Conservation (phyloP, 2,329 filamentous ascomycete genomes). For the Lecanosticta acicola region DNA sequence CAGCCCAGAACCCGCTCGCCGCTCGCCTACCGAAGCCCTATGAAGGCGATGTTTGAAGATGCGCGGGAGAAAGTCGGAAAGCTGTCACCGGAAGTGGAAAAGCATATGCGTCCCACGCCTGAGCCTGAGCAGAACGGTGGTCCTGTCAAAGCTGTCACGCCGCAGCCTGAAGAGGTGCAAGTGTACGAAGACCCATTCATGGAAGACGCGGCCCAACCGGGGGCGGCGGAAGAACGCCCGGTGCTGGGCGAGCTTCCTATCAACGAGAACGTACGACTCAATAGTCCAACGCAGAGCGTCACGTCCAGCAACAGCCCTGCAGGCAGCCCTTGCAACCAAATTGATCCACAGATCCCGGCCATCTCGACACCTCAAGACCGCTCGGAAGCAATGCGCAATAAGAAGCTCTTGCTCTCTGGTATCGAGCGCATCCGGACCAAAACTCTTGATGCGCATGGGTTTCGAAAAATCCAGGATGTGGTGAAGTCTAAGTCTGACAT, state of each 20-base stretch:
- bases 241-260: conserved; percentile 49
- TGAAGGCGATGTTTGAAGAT: conserved; percentile 32
- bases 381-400: conserved; percentile 41
- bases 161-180: conserved; percentile 40
- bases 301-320: conserved; percentile 27
- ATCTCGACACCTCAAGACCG: conserved; percentile 33
- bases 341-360: conserved; percentile 16
- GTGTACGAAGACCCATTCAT: conserved; percentile 52
- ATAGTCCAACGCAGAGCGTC: conserved; percentile 27
- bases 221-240: conserved; percentile 30
- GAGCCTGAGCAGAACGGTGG: conserved; percentile 10
- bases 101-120: conserved; percentile 11
- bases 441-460: conserved; percentile 73
- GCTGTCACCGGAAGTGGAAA: conserved; percentile 21
- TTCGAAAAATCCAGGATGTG: conserved; percentile 70
- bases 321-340: conserved; percentile 23
- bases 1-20: conserved; percentile 26
- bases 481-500: conserved; percentile 59
- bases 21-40: conserved; percentile 27
- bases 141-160: conserved; percentile 23
- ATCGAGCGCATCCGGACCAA: conserved; percentile 66
- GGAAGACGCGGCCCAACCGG: conserved; percentile 30
- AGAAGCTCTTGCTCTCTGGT: conserved; percentile 64
- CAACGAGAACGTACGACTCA: conserved; percentile 39
- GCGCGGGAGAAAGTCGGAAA: conserved; percentile 21